Conservation (phyloP, 352 stramenopile genomes). For the Globisporangium solare region DNA sequence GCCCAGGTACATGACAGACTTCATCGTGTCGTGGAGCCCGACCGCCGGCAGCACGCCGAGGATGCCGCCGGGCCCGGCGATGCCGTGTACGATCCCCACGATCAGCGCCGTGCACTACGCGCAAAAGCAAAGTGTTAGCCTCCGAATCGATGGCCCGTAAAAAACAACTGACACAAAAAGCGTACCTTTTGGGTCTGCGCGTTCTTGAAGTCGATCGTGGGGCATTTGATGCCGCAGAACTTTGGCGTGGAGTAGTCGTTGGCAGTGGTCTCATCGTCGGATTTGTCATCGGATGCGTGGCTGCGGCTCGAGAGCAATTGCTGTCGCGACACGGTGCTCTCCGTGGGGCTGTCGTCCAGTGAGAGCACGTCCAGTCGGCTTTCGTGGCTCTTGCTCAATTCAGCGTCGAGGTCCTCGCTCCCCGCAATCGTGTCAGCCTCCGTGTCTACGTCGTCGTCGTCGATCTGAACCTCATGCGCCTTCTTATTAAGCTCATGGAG, state of each 20-base stretch:
- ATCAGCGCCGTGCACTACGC: constrained; percentile 68
- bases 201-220: constrained; percentile 60
- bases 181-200: constrained; percentile 72
- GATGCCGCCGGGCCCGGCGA: constrained; percentile 75
- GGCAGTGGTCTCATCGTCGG: constrained; percentile 5
- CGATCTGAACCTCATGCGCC: background rate
- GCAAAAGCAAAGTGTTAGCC: background rate
- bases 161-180: constrained; percentile 4
- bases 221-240: constrained; percentile 42
- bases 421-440: constrained; percentile 37
- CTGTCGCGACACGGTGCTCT: constrained; percentile 49
- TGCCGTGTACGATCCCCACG: constrained; percentile 88
- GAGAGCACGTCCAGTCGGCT: constrained; percentile 13
- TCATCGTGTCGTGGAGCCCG: constrained; percentile 74
- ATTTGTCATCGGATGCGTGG: constrained; percentile 14
- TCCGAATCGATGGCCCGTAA: too few relatives aligned
- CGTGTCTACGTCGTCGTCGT: constrained; percentile 19
- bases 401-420: constrained; percentile 16
- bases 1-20: constrained; percentile 84
- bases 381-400: constrained; percentile 6
- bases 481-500: constrained; percentile 8
- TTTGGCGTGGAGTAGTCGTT: constrained; percentile 15
- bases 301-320: constrained; percentile 35
- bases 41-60: constrained; percentile 89
- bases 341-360: constrained; percentile 40